Evolutionary conservation across 129 eudicot species (phyloP), one percentile per base, ranked within the genome.

Genomic region (Chrysanthemum makinoi): DNA sequence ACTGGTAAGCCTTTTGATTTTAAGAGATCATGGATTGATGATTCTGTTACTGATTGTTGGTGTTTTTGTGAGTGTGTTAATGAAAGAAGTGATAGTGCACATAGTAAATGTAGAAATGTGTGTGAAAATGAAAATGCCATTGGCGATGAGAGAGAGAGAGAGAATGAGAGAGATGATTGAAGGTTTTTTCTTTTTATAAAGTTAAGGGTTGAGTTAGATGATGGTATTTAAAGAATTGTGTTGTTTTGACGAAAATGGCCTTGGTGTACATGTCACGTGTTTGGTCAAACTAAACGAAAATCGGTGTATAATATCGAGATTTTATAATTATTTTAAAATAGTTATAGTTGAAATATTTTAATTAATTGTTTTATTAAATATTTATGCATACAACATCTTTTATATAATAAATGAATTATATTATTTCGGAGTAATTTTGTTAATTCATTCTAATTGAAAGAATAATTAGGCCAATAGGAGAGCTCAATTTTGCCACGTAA

Each of bases 21-120:
- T 18, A 90, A 89, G 67, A 90, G 89, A 58, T 90, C 95, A 66
- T 87, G 95, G 50, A 90, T 87, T 52, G 96, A 77, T 35, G 82
- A 67, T 72, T 62, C 80, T 6, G 80, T 69, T 4, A 76, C 75
- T 3, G 68, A 26, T 0, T 35, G 7, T 35, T 35, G 43, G 43
- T 35, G 43, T 35, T 35, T 35, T 22, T 60, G 18, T 52, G 74
- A 63, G 8, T 48, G 33, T 12, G 73, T 26, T 77, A 8, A 30
- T 49, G 77, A 55, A 58, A 43, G 60, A 0, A 54, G 69, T 18
- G 56, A 62, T 35, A 62, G n/a, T 17, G 28, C 4, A 26, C n/a
- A 49, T 43, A 80, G 43, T 39, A 73, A 5, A 62, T 26, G 67
- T 55, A 39, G 46, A 39, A 39, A 39, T 39, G 46, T 39, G 46